Base-by-base conservation (phyloP, 1,284 basidiomycete genomes). In the Mycosarcoma maydis region DNA sequence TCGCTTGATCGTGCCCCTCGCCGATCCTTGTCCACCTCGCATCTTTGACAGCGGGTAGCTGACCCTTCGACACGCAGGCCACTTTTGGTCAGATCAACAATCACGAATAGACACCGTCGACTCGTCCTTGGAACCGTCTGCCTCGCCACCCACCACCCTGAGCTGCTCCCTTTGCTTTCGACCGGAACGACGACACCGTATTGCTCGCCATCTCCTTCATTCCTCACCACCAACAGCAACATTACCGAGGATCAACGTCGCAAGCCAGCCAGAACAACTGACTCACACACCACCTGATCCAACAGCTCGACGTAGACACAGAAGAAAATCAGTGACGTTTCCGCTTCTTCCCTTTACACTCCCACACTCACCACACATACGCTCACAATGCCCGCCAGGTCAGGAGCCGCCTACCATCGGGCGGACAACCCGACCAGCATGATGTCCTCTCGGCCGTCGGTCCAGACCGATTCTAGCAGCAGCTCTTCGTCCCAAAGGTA, bases 401-500 rank as follows among this genome's bases (percentile, higher is more conserved):
- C 57, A 38, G 33, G 48, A 13, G 44, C 49, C 26, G 64, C 48
- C 44, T 68, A 68, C n/a, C 65, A 68, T n/a, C 23, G 65, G 34
- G 58, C 65, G 3, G 45, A 68, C 19, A 66, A 58, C 16, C 62
- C 55, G 20, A 39, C 47, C n/a, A 67, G 64, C 45, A 56, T 61
- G 56, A 32, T 47, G 1, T 53, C 57, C 8, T 67, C 64, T n/a
- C 43, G 40, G 16, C 65, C 65, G 2, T 68, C 65, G 6, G 45
- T 54, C 7, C 58, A 53, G n/a, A 56, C 65, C 17, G 58, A 61
- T 17, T 68, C 65, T 13, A 51, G 49, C 23, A 45, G 57, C 42
- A 57, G 58, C 50, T 56, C 58, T 5, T 68, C 65, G 7, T 68
- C 65, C 1, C 57, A 60, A 32, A 68, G 58, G 22, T 68, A 57